Conservation (phyloP, 2,329 filamentous ascomycete species). For the Proliferodiscus dingleyae region DNA sequence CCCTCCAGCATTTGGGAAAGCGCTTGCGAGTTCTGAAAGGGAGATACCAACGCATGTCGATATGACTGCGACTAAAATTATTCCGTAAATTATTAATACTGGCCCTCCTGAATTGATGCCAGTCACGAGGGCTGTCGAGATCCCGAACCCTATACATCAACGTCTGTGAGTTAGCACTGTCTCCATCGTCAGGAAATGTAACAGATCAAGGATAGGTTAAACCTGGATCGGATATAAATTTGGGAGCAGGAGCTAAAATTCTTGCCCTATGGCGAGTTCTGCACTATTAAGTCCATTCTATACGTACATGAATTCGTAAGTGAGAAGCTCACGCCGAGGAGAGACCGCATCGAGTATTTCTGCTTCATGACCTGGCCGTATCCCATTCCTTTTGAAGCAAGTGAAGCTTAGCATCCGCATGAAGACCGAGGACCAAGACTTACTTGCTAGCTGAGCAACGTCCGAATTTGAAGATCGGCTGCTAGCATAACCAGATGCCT, state of each 20-base stretch:
- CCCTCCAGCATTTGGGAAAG: slow-evolving; percentile 39
- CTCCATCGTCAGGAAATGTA: too few species aligned
- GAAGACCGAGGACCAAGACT: not conserved
- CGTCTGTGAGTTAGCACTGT: too few species aligned
- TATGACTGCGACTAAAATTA: slow-evolving; percentile 37
- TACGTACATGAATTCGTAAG: slow-evolving; percentile 35
- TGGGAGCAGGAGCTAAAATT: too few species aligned
- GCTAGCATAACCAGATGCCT: not conserved
- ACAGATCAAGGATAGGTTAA: too few species aligned
- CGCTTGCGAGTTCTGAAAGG: slow-evolving; percentile 38
- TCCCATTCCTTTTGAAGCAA: slow-evolving; percentile 10
- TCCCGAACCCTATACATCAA: slow-evolving; percentile 38
- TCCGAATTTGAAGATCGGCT: not conserved
- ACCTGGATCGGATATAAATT: too few species aligned
- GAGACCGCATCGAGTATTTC: slow-evolving; percentile 38
- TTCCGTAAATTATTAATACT: slow-evolving; percentile 36
- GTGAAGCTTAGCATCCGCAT: not conserved
- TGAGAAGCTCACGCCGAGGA: slow-evolving; percentile 40
- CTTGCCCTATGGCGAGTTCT: too few species aligned
- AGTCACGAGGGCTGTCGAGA: slow-evolving; percentile 31
- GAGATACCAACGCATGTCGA: slow-evolving; percentile 38
- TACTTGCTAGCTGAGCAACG: slow-evolving; percentile 8
- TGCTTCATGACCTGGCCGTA: slow-evolving; percentile 34
- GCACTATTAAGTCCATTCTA: too few species aligned
- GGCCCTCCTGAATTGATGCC: slow-evolving; percentile 40